These are phyloP conservation scores for Calonectria montana DNA, from an alignment of 2,329 filamentous ascomycete species.

Conservation along the genomic window DNA sequence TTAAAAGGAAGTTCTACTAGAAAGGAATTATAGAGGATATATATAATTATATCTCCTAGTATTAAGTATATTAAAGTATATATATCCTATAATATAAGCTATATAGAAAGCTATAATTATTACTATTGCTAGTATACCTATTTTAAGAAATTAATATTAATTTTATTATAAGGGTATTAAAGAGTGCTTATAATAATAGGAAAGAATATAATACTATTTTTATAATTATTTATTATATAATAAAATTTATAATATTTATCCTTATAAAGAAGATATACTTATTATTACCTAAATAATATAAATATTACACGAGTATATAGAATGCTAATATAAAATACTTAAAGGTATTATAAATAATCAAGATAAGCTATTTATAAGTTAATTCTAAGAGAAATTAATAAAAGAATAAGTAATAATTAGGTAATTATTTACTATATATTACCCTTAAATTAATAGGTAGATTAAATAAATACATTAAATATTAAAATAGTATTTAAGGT, in stretches of 20 bases:
- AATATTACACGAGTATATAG: conserved; percentile 10
- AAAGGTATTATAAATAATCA: background rate
- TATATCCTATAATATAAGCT: background rate
- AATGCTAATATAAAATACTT: background rate
- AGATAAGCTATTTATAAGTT: background rate
- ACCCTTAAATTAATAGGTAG: background rate
- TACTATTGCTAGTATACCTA: conserved; percentile 4
- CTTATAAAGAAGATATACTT: background rate
- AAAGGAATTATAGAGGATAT: background rate
- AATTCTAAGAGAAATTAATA: background rate
- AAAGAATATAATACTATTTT: background rate
- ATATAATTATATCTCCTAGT: background rate
- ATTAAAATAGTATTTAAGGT: background rate
- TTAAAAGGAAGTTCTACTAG: background rate
- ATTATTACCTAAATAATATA: background rate
- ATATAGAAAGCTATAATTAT: background rate
- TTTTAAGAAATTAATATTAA: background rate
- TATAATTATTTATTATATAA: conserved; percentile 2
- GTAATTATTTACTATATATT: background rate
- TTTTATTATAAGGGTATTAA: background rate
- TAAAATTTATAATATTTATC: conserved; percentile 8
- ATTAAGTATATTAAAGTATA: background rate
- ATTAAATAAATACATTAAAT: background rate
- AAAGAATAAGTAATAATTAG: background rate
- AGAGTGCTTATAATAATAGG: background rate